Base-by-base conservation (phyloP, 345 rosid genomes). In the Eucalyptus camaldulensis region DNA sequence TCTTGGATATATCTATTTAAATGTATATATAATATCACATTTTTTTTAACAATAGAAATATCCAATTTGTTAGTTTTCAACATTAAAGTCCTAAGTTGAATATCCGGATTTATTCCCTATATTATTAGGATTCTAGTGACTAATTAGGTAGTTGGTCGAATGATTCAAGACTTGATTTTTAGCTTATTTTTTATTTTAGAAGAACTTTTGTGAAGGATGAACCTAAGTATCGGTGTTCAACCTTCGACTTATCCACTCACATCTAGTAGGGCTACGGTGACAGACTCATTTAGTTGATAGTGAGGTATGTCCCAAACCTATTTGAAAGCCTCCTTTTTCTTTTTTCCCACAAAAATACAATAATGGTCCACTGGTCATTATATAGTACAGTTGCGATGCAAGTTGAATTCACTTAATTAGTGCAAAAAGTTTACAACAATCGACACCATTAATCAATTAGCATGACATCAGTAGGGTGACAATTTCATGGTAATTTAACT, bases 291-390 rank as follows among this genome's bases (percentile, higher is more conserved):
- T 89, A 87, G 91, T 72, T 89, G n/a, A n/a, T 15, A 83, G 4
- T 10, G 81, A 72, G 13, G 8, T 17, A 72, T 5, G 44, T 72
- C 13, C 8, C 25, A 6, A 72, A 9, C 13, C 13, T 22, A 33
- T 33, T 3, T 72, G 6, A 72, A 72, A 37, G 8, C 45, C 15
- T 62, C 4, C 13, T 27, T 6, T 33, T 67, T 31, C 0, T 0
- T n/a, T 67, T 72, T 69, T 69, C 6, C 22, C 24, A 16, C 24
- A 16, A 62, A 37, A 33, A 21, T 37, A 10, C 22, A 40, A 37
- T 19, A 19, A 76, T 76, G 47, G 83, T 37, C 83, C 83, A 37
- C 2, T 76, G 27, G 45, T 76, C 27, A 76, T 76, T 10, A 37
- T 76, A 10, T 21, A 76, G 83, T 19, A 33, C 12, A 10, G 8